Percentiles rank a stretch among this genome's conserved stretches.
phyloP scores from a whole-genome alignment of 1,139 yeast genomes.

The Geotrichum histeridarum region DNA sequence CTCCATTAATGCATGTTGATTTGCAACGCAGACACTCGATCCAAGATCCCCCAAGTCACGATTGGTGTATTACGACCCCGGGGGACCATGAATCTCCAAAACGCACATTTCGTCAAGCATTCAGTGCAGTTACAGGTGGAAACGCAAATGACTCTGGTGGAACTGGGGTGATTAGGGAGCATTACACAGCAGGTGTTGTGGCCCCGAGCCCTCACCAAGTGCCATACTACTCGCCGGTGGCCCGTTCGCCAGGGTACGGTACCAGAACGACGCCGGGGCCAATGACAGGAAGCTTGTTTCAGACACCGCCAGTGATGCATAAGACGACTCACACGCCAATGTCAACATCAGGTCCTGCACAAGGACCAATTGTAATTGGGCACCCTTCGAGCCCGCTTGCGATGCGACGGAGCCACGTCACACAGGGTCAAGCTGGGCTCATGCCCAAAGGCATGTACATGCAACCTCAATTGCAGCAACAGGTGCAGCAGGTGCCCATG shows the following conservation, averaged over 20 bases:
- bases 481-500: background rate
- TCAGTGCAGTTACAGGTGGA: background rate
- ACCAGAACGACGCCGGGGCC: no score
- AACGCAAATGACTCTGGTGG: background rate
- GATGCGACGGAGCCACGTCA: slow-evolving; percentile 4
- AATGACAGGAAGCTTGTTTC: no score
- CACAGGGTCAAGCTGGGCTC: background rate
- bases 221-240: background rate
- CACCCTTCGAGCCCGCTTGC: slow-evolving; percentile 22
- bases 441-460: background rate
- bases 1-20: background rate
- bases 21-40: slow-evolving; percentile 4
- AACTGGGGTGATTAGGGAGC: background rate
- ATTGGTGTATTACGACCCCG: background rate
- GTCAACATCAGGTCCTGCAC: background rate
- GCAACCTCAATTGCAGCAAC: slow-evolving; percentile 5
- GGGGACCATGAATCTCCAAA: slow-evolving; percentile 22
- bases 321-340: background rate
- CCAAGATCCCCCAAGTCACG: slow-evolving; percentile 3
- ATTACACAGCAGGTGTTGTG: background rate
- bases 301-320: no score
- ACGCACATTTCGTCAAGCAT: slow-evolving; percentile 24
- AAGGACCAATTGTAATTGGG: background rate
- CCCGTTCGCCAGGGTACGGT: no score
- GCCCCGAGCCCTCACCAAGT: background rate